Conservation (phyloP, 176 grass and related monocot genomes). For the Echinochloa phyllopogon region DNA sequence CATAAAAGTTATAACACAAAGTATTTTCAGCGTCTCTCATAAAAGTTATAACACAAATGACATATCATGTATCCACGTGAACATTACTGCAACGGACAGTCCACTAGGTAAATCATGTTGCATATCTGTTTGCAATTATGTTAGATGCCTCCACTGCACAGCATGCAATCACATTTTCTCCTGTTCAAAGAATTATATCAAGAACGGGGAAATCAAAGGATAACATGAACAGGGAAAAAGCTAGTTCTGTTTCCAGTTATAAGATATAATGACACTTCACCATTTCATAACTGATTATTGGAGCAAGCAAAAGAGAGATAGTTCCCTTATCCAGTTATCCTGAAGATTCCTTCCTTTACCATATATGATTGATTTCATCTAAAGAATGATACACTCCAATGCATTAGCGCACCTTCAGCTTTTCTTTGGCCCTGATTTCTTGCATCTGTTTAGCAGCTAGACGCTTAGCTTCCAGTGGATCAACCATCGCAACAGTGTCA, state of each 20-base stretch:
- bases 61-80: slow-evolving; percentile 6
- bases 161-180: slow-evolving; percentile 9
- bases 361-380: slow-evolving; percentile 27
- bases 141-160: slow-evolving; percentile 17
- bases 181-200: not conserved
- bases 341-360: slow-evolving; percentile 26
- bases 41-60: not conserved
- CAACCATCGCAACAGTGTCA: slow-evolving; percentile 82
- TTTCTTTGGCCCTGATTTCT: slow-evolving; percentile 85
- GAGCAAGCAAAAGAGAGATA: not conserved
- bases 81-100: not conserved
- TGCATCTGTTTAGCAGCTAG: slow-evolving; percentile 94
- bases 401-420: slow-evolving; percentile 60
- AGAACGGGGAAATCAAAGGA: slow-evolving; percentile 13
- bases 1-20: not conserved
- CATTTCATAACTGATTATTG: not conserved
- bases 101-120: not conserved
- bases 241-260: not conserved
- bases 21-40: not conserved
- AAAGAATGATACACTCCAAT: slow-evolving; percentile 16
- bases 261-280: not conserved
- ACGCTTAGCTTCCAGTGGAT: slow-evolving; percentile 88
- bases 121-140: slow-evolving; percentile 4
- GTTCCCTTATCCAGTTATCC: not conserved
- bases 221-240: not conserved